A percentile compares a stretch with the other conserved stretches of the same genome.
Conservation (phyloP, 192 early-diverging fungal genomes). For the Glomus cerebriforme region DNA sequence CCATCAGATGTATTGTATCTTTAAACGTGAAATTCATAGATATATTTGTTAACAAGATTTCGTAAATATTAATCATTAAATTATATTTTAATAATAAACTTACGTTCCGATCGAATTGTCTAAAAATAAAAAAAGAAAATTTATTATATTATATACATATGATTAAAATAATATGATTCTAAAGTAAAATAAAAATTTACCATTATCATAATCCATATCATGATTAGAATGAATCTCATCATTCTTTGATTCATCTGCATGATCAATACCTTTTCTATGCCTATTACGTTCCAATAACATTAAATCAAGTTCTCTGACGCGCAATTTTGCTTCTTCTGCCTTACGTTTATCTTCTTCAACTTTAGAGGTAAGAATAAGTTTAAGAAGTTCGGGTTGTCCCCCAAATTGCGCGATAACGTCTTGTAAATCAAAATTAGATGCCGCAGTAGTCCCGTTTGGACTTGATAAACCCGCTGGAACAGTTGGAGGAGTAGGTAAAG, state of each 20-base stretch:
- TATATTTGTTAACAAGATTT: not conserved
- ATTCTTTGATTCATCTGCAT: constrained; percentile 6
- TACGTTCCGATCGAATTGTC: not conserved
- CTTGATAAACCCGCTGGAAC: not conserved
- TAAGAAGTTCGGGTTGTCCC: constrained; percentile 54
- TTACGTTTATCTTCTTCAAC: constrained; percentile 59
- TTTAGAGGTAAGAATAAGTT: constrained; percentile 54
- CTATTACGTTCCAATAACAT: constrained; percentile 38
- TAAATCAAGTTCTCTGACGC: constrained; percentile 50
- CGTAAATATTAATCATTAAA: not conserved
- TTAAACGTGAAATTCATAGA: not conserved
- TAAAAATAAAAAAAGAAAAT: not conserved
- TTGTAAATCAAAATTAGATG: constrained; percentile 49
- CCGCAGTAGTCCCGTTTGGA: constrained; percentile 17
- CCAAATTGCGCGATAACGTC: constrained; percentile 50
- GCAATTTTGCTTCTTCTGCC: constrained; percentile 58
- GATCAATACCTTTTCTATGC: constrained; percentile 28
- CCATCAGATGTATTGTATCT: not conserved
- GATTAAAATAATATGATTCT: not conserved
- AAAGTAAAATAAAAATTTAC: not conserved
- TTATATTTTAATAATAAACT: not conserved
- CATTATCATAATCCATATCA: constrained; percentile 13
- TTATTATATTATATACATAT: not conserved
- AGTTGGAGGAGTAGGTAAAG: constrained; percentile 11
- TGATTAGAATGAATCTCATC: constrained; percentile 14